Percentiles rank a stretch among this genome's conserved stretches.
Conservation (phyloP, 164 flowering plant species). For the Vitis rotundifolia region DNA sequence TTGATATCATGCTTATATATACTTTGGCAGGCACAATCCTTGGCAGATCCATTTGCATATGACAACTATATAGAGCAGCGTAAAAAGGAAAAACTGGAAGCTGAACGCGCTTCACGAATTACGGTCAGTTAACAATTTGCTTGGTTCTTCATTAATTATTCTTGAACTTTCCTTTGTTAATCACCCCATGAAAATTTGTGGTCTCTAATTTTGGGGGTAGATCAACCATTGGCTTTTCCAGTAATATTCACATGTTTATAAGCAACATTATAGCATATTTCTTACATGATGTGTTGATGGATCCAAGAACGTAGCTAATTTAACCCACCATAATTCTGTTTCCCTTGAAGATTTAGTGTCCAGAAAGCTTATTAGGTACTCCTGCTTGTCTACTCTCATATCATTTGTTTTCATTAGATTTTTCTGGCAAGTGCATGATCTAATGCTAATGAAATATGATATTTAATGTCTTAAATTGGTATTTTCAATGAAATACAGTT, state of each 20-base stretch:
- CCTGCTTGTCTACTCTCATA: too few species aligned
- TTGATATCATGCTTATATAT: constrained; percentile 4
- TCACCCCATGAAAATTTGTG: not conserved
- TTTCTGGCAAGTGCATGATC: too few species aligned
- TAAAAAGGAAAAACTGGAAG: constrained; percentile 74
- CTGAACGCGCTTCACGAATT: constrained; percentile 61
- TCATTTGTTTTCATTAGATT: too few species aligned
- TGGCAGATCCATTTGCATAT: constrained; percentile 74
- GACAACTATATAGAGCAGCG: constrained; percentile 61
- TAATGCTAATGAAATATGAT: not conserved
- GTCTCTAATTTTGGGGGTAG: not conserved
- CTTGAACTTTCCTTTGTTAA: not conserved
- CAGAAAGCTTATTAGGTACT: not conserved
- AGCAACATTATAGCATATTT: too few species aligned
- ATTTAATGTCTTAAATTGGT: not conserved
- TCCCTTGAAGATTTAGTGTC: not conserved
- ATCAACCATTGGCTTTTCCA: not conserved
- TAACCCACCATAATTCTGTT: not conserved
- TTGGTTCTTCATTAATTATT: not conserved
- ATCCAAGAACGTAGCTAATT: not conserved
- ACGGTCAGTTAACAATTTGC: constrained; percentile 49
- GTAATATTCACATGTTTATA: too few species aligned
- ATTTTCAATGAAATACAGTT: too few species aligned
- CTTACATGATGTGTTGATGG: not conserved
- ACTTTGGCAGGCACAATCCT: constrained; percentile 58